A percentile compares a stretch with the other conserved stretches of the same genome.
Evolutionary conservation across 108 stramenopile species (phyloP).

Genomic region (Asterionellopsis glacialis): DNA sequence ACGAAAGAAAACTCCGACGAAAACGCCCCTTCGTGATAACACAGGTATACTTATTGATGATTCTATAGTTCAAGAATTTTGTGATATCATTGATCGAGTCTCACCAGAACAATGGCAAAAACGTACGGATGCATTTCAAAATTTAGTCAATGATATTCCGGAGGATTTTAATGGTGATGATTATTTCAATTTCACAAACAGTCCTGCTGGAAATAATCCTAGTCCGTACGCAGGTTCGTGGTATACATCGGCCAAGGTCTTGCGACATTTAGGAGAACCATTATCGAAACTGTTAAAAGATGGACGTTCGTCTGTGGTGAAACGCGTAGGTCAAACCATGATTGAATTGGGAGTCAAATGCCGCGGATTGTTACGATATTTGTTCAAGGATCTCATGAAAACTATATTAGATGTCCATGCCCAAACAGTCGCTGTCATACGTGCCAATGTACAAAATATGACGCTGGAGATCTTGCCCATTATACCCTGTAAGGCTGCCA

Average conservation of each 20-base stretch:
- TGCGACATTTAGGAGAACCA: conserved; percentile 57
- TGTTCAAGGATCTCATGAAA: conserved; percentile 73
- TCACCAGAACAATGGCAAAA: conserved; percentile 67
- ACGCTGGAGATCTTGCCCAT: conserved; percentile 38
- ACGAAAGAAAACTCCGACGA: too few species aligned
- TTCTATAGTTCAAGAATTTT: conserved; percentile 50
- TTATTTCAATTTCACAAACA: neutral
- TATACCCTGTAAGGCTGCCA: conserved; percentile 64
- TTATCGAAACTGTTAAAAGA: conserved; percentile 56
- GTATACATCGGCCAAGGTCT: conserved; percentile 55
- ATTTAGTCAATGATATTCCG: conserved; percentile 53
- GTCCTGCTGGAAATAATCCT: neutral
- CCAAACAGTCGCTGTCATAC: conserved; percentile 77
- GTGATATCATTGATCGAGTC: conserved; percentile 36
- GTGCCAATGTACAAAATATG: conserved; percentile 58
- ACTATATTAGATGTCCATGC: conserved; percentile 60
- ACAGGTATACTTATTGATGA: conserved; percentile 25
- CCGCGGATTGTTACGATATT: conserved; percentile 28
- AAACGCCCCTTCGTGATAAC: too few species aligned
- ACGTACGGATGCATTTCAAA: conserved; percentile 47
- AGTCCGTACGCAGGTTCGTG: conserved; percentile 19
- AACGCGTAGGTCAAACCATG: conserved; percentile 57
- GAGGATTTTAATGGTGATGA: conserved; percentile 13
- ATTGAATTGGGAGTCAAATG: conserved; percentile 35
- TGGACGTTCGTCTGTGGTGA: conserved; percentile 73